A percentile compares a stretch with the other conserved stretches of the same genome.
phyloP scores from a whole-genome alignment of 1,139 yeast species.

The Meyerozyma athensensis region DNA sequence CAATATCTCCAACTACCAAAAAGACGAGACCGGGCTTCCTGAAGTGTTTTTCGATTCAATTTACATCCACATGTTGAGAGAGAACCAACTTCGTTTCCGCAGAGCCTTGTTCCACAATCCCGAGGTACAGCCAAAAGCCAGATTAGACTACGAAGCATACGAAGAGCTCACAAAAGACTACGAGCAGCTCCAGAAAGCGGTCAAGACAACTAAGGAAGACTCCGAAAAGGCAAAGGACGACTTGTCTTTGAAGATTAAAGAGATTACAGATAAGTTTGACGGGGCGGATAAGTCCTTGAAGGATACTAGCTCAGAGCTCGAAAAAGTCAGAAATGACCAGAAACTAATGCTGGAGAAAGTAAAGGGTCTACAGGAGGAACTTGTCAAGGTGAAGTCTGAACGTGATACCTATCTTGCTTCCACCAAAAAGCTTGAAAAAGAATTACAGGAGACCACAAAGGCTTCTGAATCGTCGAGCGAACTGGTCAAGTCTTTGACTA shows the following conservation, averaged over 20 bases:
- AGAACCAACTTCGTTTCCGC: slow-evolving; percentile 63
- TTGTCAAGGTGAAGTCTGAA: slow-evolving; percentile 12
- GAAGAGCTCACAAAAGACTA: slow-evolving; percentile 55
- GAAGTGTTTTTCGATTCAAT: slow-evolving; percentile 65
- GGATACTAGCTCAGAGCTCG: slow-evolving; percentile 15
- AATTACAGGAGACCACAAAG: slow-evolving; percentile 7
- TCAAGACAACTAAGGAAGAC: slow-evolving; percentile 25
- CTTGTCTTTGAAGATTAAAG: slow-evolving; percentile 23
- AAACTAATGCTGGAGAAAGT: slow-evolving; percentile 32
- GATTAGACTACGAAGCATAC: slow-evolving; percentile 64
- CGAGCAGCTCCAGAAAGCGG: slow-evolving; percentile 19
- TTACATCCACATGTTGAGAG: slow-evolving; percentile 65
- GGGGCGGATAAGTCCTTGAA: slow-evolving; percentile 13
- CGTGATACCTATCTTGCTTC: slow-evolving; percentile 20
- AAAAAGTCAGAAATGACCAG: slow-evolving; percentile 31
- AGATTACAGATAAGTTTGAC: slow-evolving; percentile 12
- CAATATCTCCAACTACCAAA: slow-evolving; percentile 18
- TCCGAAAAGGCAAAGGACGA: slow-evolving; percentile 20
- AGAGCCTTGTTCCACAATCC: slow-evolving; percentile 77
- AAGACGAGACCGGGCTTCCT: slow-evolving; percentile 84
- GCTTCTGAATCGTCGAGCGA: slow-evolving; percentile 10
- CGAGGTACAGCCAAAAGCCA: slow-evolving; percentile 58
- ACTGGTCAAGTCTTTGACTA: slow-evolving; percentile 20
- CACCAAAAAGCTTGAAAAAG: slow-evolving; percentile 8
- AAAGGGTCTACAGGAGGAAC: slow-evolving; percentile 18